These are phyloP conservation scores for Colletotrichum camelliae DNA, from an alignment of 2,329 filamentous ascomycete genomes.

Conservation along the genomic window DNA sequence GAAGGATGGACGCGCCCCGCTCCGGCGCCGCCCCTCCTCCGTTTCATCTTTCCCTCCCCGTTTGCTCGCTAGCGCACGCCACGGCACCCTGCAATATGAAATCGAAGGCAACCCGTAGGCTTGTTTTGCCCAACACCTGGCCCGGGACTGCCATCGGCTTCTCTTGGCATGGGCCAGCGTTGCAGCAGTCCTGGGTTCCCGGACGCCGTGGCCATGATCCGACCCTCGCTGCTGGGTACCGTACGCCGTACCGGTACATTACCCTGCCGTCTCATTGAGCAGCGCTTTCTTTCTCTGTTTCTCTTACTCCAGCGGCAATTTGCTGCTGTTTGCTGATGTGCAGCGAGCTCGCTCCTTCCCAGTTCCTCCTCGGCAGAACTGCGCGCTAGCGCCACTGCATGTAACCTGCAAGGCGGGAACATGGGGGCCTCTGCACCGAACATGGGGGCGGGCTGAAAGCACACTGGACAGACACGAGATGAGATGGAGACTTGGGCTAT, in stretches of 20 bases:
- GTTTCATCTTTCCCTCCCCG: constrained; percentile 20
- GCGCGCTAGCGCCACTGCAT: constrained; percentile 13
- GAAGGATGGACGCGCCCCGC: not conserved
- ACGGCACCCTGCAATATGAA: constrained; percentile 19
- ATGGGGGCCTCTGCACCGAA: not conserved
- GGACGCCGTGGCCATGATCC: not conserved
- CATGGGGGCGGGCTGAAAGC: not conserved
- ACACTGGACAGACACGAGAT: constrained; percentile 4
- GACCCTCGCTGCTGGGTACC: not conserved
- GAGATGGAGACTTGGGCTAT: constrained; percentile 2
- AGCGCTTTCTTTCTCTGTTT: not conserved
- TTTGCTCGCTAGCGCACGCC: constrained; percentile 19
- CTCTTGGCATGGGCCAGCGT: not conserved
- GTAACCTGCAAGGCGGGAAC: constrained; percentile 20
- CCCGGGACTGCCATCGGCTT: not conserved
- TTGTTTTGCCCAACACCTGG: not conserved
- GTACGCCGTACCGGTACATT: not conserved
- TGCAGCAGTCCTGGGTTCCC: not conserved
- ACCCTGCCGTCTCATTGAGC: not conserved
- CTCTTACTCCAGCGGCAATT: not conserved
- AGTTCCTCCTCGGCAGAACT: constrained; percentile 1
- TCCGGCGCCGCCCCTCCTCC: constrained; percentile 2
- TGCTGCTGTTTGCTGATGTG: not conserved
- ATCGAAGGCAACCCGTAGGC: not conserved
- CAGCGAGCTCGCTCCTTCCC: not conserved